Base-by-base conservation (phyloP, 2,329 filamentous ascomycete genomes). In the Sporothrix pseudoabietina region DNA sequence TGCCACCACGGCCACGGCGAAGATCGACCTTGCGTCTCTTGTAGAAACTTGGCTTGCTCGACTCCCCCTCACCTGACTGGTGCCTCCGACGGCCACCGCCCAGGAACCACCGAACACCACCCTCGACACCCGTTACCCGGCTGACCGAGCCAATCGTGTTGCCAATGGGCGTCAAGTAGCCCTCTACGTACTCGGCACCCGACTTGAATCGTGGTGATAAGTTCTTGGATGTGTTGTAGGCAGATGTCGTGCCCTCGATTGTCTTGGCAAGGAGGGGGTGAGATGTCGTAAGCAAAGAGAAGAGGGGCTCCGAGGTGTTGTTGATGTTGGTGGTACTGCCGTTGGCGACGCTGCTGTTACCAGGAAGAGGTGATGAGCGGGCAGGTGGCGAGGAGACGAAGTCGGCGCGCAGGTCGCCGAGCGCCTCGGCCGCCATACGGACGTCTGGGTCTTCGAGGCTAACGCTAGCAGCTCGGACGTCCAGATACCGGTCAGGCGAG, bases 161-260 rank as follows among this genome's bases (percentile, higher is more conserved):
- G 71, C 93, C 93, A 71, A 98, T 89, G 1, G 94, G 94, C 1
- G 92, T 93, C 70, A 97, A 89, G 77, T 93, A 95, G 65, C 93
- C 91, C 81, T 98, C 95, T 26, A 98, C 90, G 78, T 97, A 94
- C 80, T 97, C 94, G 68, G 93, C 95, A 75, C 94, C 89, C n/a
- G 92, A 92, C 81, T 93, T 94, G 79, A 98, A 93, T 1, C 74
- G 88, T 0, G 95, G 94, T 1, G 94, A 97, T 78, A 95, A 97
- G 77, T 94, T 93, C 82, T 98, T 98, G 12, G 93, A 94, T 2
- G 88, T 91, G 39, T 92, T 91, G 80, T 98, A 98, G 0, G 93
- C 93, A 1, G 92, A 94, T 8, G 95, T 88, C 0, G 94, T 95
- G 71, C 91, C 90, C 77, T 93, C 93, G 77, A 97, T 94, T 0